Evolutionary conservation across 768 basidiomycete species (phyloP).

Genomic region (Amanita phalloides): DNA sequence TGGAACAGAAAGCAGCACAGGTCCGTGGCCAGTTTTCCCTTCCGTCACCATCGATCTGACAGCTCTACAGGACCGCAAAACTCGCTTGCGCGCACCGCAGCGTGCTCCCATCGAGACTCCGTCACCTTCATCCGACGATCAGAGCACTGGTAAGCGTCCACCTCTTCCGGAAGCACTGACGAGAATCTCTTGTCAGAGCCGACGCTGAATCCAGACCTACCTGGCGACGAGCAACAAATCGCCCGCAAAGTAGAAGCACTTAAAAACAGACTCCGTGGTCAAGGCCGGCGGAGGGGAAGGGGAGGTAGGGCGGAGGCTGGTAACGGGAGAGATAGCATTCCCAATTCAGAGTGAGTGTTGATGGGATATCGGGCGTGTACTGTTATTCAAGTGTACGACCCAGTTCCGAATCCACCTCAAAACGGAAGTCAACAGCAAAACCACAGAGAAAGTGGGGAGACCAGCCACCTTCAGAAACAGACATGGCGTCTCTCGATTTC

Average conservation of each 20-base stretch:
- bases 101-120: conserved; percentile 24
- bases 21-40: conserved; percentile 21
- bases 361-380: not conserved
- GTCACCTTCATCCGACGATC: conserved; percentile 52
- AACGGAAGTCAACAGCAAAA: conserved; percentile 58
- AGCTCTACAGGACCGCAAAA: conserved; percentile 54
- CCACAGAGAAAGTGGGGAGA: conserved; percentile 89
- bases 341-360: conserved; percentile 57
- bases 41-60: conserved; percentile 1
- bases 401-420: conserved; percentile 55
- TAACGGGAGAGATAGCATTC: conserved; percentile 49
- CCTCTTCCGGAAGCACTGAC: not conserved
- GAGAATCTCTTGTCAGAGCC: conserved; percentile 19
- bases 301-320: conserved; percentile 40
- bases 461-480: conserved; percentile 64
- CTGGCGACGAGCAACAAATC: conserved; percentile 81
- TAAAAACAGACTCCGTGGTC: conserved; percentile 73
- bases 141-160: conserved; percentile 37
- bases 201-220: conserved; percentile 26
- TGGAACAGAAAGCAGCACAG: conserved; percentile 69
- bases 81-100: conserved; percentile 38
- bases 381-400: not conserved
- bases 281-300: conserved; percentile 51
- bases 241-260: conserved; percentile 86
- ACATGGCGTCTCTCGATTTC: conserved; percentile 93